phyloP scores from a whole-genome alignment of 2,329 filamentous ascomycete species.

The Lachnellula suecica region DNA sequence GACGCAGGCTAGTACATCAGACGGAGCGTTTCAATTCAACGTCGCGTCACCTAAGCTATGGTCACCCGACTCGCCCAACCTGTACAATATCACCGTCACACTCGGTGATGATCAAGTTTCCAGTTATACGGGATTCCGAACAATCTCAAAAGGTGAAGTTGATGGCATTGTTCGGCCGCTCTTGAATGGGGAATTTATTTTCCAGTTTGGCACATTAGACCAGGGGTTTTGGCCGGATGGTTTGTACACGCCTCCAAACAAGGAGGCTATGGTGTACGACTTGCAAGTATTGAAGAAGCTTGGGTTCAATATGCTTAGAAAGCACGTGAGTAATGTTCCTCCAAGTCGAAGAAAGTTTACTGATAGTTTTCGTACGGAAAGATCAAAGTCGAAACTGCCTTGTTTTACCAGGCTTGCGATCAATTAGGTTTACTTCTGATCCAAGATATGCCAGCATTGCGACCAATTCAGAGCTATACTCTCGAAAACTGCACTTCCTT shows the following conservation, averaged over 20 bases:
- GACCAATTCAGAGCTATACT: constrained; percentile 28
- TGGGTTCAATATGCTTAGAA: constrained; percentile 70
- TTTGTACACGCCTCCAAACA: constrained; percentile 61
- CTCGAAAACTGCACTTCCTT: constrained; percentile 2
- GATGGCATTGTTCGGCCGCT: constrained; percentile 40
- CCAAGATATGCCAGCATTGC: constrained; percentile 69
- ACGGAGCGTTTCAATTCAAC: constrained; percentile 52
- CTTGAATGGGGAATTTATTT: constrained; percentile 70
- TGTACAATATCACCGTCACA: constrained; percentile 64
- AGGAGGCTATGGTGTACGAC: constrained; percentile 68
- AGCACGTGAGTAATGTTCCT: constrained; percentile 53
- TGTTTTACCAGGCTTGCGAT: constrained; percentile 20
- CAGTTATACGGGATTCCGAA: constrained; percentile 71
- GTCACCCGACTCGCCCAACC: constrained; percentile 60
- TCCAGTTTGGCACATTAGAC: constrained; percentile 67
- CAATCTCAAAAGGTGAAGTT: constrained; percentile 54
- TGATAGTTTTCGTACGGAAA: not conserved
- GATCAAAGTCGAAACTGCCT: constrained; percentile 8
- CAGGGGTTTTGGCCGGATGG: constrained; percentile 74
- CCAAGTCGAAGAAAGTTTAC: not conserved
- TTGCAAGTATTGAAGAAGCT: constrained; percentile 62
- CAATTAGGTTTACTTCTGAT: constrained; percentile 49
- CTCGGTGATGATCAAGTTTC: constrained; percentile 51
- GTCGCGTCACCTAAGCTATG: constrained; percentile 58
- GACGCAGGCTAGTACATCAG: constrained; percentile 44